A percentile compares a stretch with the other conserved stretches of the same genome.
Conservation (phyloP, 1,284 basidiomycete genomes). For the Apiotrichum laibachii region DNA sequence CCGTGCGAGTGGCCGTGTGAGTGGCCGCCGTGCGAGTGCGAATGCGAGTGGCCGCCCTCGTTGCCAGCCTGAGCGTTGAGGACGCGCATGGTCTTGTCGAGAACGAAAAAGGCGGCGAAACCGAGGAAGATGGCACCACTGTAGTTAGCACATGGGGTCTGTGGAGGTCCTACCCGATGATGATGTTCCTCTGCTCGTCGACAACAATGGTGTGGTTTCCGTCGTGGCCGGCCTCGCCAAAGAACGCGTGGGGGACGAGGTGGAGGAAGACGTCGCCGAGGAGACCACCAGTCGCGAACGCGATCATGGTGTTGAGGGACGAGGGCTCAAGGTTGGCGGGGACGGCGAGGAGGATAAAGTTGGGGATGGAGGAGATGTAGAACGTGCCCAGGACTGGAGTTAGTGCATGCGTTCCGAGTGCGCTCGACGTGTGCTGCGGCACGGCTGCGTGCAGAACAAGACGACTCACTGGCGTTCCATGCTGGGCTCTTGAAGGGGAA, state of each 20-base stretch:
- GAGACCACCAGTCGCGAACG: constrained; percentile 68
- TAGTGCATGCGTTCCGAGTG: neutral
- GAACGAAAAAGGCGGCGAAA: constrained; percentile 81
- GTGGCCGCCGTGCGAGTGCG: constrained; percentile 56
- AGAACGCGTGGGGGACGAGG: constrained; percentile 81
- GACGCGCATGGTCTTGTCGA: constrained; percentile 83
- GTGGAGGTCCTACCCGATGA: constrained; percentile 61
- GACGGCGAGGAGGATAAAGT: constrained; percentile 86
- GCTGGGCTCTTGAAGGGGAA: constrained; percentile 78
- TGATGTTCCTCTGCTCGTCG: constrained; percentile 82
- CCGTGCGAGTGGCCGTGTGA: constrained; percentile 51
- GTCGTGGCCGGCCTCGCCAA: constrained; percentile 73
- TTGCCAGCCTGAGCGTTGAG: constrained; percentile 56
- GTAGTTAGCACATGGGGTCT: constrained; percentile 10
- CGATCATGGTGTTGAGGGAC: constrained; percentile 81
- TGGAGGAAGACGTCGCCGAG: constrained; percentile 87
- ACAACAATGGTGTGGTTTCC: constrained; percentile 66
- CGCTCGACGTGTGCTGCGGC: neutral
- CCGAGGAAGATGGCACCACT: constrained; percentile 78
- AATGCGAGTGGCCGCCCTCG: constrained; percentile 55
- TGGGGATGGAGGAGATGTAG: constrained; percentile 89
- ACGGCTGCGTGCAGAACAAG: neutral
- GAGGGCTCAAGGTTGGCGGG: constrained; percentile 75
- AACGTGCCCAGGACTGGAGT: constrained; percentile 73
- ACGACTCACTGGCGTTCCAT: constrained; percentile 67